phyloP scores from a whole-genome alignment of 148 eudicot genomes.

The Camellia lanceoleosa region DNA sequence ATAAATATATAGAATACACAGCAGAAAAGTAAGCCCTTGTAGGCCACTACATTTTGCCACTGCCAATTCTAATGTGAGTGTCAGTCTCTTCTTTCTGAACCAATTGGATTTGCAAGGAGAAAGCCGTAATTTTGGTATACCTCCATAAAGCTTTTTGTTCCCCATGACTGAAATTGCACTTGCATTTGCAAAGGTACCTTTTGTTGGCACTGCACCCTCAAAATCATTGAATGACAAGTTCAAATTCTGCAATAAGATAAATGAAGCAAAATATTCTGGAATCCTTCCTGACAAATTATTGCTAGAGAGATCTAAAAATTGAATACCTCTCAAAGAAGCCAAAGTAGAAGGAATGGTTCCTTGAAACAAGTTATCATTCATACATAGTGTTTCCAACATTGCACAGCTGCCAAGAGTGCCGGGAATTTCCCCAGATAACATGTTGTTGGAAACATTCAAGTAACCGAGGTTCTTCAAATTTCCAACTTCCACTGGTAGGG shows the following conservation, averaged over 20 bases:
- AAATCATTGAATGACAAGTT: slow-evolving; percentile 28
- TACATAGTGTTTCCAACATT: not conserved
- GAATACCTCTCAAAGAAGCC: slow-evolving; percentile 1
- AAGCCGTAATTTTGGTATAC: slow-evolving; percentile 13
- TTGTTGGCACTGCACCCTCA: slow-evolving; percentile 34
- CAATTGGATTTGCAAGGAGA: slow-evolving; percentile 12
- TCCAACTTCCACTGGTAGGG: slow-evolving; percentile 16
- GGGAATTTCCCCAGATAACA: slow-evolving; percentile 10
- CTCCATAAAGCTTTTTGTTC: slow-evolving; percentile 33
- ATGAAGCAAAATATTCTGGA: not conserved
- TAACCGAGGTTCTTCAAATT: not conserved
- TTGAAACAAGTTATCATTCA: not conserved
- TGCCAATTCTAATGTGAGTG: not conserved
- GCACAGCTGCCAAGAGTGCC: not conserved
- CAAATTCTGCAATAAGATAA: slow-evolving; percentile 6
- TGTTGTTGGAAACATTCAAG: slow-evolving; percentile 17
- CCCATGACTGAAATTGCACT: slow-evolving; percentile 20
- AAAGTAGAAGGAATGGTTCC: slow-evolving; percentile 11
- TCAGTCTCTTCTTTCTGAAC: not conserved
- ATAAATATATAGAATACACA: not conserved
- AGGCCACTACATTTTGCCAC: not conserved
- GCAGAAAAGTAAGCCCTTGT: not conserved
- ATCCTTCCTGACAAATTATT: slow-evolving; percentile 20
- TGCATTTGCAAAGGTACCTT: slow-evolving; percentile 21
- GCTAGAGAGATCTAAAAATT: slow-evolving; percentile 10